A percentile compares a stretch with the other conserved stretches of the same genome.
Conservation (phyloP, 1,284 basidiomycete species). For the Cystobasidium pallidum region DNA sequence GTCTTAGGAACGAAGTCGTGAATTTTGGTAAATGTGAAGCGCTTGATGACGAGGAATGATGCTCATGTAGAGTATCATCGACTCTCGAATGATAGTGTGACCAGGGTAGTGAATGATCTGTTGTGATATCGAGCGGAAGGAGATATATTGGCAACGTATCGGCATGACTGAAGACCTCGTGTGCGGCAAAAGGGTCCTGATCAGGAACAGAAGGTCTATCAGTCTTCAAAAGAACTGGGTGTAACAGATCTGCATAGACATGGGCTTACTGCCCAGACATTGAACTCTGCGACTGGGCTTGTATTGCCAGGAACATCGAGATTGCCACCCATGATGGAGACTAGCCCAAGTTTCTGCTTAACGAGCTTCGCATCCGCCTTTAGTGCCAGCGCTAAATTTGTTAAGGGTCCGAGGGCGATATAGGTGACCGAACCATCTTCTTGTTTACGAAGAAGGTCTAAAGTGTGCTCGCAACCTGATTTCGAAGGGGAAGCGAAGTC, state of each 20-base stretch:
- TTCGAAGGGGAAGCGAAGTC: constrained; percentile 55
- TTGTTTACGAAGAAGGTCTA: constrained; percentile 67
- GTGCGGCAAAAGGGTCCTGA: constrained; percentile 58
- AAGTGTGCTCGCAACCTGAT: constrained; percentile 66
- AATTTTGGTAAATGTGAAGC: constrained; percentile 59
- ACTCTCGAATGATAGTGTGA: constrained; percentile 60
- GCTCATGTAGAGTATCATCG: constrained; percentile 46
- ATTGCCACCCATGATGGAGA: constrained; percentile 95
- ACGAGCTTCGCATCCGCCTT: constrained; percentile 64
- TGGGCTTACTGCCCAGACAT: constrained; percentile 85
- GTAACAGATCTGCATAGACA: constrained; percentile 60
- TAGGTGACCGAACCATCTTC: constrained; percentile 74
- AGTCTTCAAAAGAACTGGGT: constrained; percentile 67
- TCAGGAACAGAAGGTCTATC: constrained; percentile 61
- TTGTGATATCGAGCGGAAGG: constrained; percentile 74
- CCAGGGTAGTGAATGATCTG: constrained; percentile 76
- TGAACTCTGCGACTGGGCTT: constrained; percentile 81
- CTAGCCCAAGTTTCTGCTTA: constrained; percentile 63
- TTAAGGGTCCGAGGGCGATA: constrained; percentile 83
- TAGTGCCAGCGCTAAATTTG: constrained; percentile 76
- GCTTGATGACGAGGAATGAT: neutral
- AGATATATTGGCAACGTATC: constrained; percentile 61
- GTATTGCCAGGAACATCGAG: constrained; percentile 92
- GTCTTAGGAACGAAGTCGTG: constrained; percentile 75
- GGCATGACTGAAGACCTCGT: constrained; percentile 33